phyloP scores from a whole-genome alignment of 2,329 filamentous ascomycete species.

The Penicillium palitans region DNA sequence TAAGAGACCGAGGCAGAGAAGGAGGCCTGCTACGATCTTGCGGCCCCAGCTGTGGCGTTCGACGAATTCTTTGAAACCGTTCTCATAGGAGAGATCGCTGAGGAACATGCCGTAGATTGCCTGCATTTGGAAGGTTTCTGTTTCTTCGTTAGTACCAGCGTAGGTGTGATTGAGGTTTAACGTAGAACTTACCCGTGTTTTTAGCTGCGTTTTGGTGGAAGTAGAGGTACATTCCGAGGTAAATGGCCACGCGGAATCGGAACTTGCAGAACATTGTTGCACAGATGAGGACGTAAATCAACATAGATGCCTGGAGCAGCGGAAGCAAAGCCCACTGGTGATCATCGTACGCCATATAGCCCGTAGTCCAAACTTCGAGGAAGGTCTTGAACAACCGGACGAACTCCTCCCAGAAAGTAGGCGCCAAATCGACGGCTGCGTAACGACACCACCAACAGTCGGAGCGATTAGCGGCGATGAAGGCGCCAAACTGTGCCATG shows the following conservation, averaged over 20 bases:
- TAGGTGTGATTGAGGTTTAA: no score
- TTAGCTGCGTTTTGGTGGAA: conserved; percentile 51
- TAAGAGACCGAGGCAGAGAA: conserved; percentile 49
- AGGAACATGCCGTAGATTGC: conserved; percentile 55
- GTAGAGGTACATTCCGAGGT: conserved; percentile 49
- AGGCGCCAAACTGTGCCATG: conserved; percentile 52
- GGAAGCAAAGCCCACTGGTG: conserved; percentile 58
- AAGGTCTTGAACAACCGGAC: conserved; percentile 48
- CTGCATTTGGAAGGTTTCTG: conserved; percentile 57
- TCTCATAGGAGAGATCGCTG: conserved; percentile 52
- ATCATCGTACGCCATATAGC: conserved; percentile 54
- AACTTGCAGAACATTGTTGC: conserved; percentile 49
- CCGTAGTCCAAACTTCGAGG: conserved; percentile 53
- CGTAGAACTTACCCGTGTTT: conserved; percentile 46
- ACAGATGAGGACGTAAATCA: conserved; percentile 51
- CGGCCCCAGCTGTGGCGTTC: conserved; percentile 43
- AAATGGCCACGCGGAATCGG: conserved; percentile 50
- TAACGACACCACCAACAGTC: conserved; percentile 55
- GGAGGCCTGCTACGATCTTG: conserved; percentile 37
- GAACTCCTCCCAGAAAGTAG: conserved; percentile 48
- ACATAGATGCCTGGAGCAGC: conserved; percentile 52
- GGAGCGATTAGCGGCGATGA: conserved; percentile 48
- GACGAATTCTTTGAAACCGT: conserved; percentile 49
- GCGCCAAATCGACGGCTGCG: conserved; percentile 49
- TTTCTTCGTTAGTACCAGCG: not conserved